Conservation (phyloP, 2,329 filamentous ascomycete genomes). For the Paraphaeosphaeria sporulosa region DNA sequence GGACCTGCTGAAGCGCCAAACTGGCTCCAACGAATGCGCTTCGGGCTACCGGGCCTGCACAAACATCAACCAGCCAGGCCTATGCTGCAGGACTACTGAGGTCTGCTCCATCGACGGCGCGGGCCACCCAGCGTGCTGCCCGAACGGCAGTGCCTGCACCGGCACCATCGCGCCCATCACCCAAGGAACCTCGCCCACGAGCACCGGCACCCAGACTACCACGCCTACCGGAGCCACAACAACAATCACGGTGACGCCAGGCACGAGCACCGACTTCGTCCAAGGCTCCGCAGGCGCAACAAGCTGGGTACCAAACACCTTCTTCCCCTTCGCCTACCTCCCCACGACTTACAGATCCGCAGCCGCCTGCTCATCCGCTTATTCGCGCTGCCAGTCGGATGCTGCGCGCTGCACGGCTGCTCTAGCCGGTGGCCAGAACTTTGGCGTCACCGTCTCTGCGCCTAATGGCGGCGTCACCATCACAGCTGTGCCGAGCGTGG, state of each 20-base stretch:
- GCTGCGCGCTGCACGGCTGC: slow-evolving; percentile 49
- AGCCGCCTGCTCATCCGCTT: slow-evolving; percentile 61
- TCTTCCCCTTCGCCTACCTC: slow-evolving; percentile 61
- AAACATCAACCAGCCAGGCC: slow-evolving; percentile 58
- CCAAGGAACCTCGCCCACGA: slow-evolving; percentile 14
- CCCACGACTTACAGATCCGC: slow-evolving; percentile 62
- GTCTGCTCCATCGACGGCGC: slow-evolving; percentile 64
- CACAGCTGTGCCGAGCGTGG: slow-evolving; percentile 49
- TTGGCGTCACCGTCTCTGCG: slow-evolving; percentile 60
- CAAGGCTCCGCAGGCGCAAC: slow-evolving; percentile 43
- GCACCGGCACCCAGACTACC: slow-evolving; percentile 15
- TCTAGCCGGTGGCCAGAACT: slow-evolving; percentile 56
- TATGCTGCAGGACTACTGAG: slow-evolving; percentile 64
- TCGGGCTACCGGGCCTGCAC: slow-evolving; percentile 61
- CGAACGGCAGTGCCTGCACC: slow-evolving; percentile 64
- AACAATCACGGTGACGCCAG: slow-evolving; percentile 31
- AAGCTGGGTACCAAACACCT: slow-evolving; percentile 53
- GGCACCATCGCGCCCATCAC: slow-evolving; percentile 55
- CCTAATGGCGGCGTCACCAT: slow-evolving; percentile 60
- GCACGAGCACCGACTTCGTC: slow-evolving; percentile 28
- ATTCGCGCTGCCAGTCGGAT: slow-evolving; percentile 60
- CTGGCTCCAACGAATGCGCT: slow-evolving; percentile 53
- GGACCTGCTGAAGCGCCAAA: slow-evolving; percentile 48
- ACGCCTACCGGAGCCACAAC: slow-evolving; percentile 7
- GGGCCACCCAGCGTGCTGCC: slow-evolving; percentile 69